Conservation (phyloP, 495 filamentous ascomycete genomes). For the Massariosphaeria phaeospora region DNA sequence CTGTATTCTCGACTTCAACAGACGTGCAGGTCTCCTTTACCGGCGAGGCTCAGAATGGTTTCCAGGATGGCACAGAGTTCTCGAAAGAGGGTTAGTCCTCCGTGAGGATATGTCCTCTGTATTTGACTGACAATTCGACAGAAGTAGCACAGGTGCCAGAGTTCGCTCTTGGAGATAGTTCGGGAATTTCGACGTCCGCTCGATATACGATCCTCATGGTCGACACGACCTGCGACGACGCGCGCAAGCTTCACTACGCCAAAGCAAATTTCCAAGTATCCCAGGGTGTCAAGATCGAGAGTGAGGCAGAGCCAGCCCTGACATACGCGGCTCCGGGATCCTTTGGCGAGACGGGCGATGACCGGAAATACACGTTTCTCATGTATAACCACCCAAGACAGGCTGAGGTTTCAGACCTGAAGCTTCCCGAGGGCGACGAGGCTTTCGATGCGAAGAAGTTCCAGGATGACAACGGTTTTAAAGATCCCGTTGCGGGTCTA, state of each 20-base stretch:
- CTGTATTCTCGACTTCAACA: slow-evolving; percentile 2
- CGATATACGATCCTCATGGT: slow-evolving; percentile 27
- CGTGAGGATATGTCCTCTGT: not conserved
- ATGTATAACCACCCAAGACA: slow-evolving; percentile 24
- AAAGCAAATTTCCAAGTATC: slow-evolving; percentile 22
- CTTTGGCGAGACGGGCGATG: slow-evolving; percentile 29
- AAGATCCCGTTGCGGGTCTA: slow-evolving; percentile 18
- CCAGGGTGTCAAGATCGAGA: slow-evolving; percentile 11
- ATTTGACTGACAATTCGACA: slow-evolving; percentile 5
- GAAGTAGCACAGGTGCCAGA: slow-evolving; percentile 16
- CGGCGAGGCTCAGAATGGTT: slow-evolving; percentile 4
- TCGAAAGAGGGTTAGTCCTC: slow-evolving; percentile 9
- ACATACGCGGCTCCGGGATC: slow-evolving; percentile 30
- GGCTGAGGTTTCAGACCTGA: slow-evolving; percentile 1
- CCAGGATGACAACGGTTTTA: slow-evolving; percentile 28
- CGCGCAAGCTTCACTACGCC: slow-evolving; percentile 22
- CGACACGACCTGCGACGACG: slow-evolving; percentile 25
- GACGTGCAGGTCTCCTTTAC: slow-evolving; percentile 22
- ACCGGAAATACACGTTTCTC: slow-evolving; percentile 31
- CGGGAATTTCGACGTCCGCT: slow-evolving; percentile 6
- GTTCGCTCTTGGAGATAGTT: slow-evolving; percentile 29
- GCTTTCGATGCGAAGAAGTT: slow-evolving; percentile 30
- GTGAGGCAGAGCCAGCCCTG: not conserved
- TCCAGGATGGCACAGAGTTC: slow-evolving; percentile 22
- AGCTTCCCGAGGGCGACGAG: slow-evolving; percentile 23